These are phyloP conservation scores for Microcos paniculata DNA, from an alignment of 345 rosid genomes.

Conservation along the genomic window DNA sequence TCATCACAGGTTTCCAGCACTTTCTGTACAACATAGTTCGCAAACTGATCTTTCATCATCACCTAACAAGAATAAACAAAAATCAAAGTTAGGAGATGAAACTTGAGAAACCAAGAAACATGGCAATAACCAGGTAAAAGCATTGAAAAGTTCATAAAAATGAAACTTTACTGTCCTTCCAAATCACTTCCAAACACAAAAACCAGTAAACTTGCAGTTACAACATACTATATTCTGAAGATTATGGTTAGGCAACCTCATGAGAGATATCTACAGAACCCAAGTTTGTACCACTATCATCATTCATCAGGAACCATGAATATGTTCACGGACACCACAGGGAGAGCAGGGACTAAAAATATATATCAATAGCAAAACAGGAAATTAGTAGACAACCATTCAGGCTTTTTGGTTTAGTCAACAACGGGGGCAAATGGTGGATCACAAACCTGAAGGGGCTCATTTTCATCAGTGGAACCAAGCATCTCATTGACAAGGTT, in stretches of 20 bases:
- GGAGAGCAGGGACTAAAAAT: not conserved
- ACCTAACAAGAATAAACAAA: slow-evolving; percentile 38
- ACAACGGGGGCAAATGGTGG: not conserved
- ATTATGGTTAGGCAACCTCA: not conserved
- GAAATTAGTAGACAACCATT: not conserved
- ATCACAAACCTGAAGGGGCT: slow-evolving; percentile 88
- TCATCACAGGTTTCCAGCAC: slow-evolving; percentile 97
- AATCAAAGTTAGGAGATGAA: not conserved
- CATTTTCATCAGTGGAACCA: slow-evolving; percentile 93
- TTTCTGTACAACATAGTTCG: slow-evolving; percentile 97
- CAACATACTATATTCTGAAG: not conserved
- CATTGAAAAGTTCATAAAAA: not conserved
- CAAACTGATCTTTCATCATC: slow-evolving; percentile 99
- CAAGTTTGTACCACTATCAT: not conserved
- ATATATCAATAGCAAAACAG: not conserved
- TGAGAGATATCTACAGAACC: not conserved
- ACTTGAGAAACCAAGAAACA: not conserved
- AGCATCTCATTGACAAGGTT: slow-evolving; percentile 91
- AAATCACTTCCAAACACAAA: not conserved
- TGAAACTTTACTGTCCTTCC: not conserved
- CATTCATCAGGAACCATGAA: not conserved
- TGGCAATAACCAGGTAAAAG: not conserved
- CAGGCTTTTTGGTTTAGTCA: not conserved
- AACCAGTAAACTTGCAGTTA: not conserved
- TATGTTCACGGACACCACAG: not conserved